Percentiles rank a stretch among this genome's conserved stretches.
Conservation (phyloP, 805 yeast genomes). For the Lipomyces anomalus region DNA sequence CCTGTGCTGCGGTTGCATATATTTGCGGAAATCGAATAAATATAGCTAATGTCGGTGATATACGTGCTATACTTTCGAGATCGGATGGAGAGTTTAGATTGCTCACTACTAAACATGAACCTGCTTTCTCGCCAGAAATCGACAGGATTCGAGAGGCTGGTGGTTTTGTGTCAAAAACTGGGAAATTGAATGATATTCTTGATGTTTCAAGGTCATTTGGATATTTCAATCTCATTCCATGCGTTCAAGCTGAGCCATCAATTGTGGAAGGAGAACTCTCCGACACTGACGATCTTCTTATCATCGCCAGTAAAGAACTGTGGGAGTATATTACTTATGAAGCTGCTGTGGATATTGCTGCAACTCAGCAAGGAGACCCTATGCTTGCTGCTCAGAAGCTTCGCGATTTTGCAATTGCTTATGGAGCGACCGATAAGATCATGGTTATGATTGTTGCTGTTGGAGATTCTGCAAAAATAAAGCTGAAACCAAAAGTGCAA, state of each 20-base stretch:
- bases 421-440: constrained; percentile 75
- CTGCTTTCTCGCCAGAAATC: constrained; percentile 71
- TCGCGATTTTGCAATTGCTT: constrained; percentile 89
- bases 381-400: constrained; percentile 87
- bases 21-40: constrained; percentile 64
- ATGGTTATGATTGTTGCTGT: constrained; percentile 73
- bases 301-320: constrained; percentile 73
- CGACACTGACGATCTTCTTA: constrained; percentile 73
- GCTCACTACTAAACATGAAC: constrained; percentile 75
- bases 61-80: constrained; percentile 71
- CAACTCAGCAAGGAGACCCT: constrained; percentile 76
- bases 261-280: constrained; percentile 56
- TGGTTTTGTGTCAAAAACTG: constrained; percentile 81
- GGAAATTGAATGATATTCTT: constrained; percentile 74
- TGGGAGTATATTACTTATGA: constrained; percentile 84
- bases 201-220: constrained; percentile 91
- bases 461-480: constrained; percentile 24
- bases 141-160: constrained; percentile 82
- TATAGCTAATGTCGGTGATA: constrained; percentile 88
- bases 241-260: constrained; percentile 82
- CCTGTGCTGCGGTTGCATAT: constrained; percentile 77
- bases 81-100: constrained; percentile 74
- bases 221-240: constrained; percentile 77
- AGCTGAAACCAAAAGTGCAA: constrained; percentile 10
- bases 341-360: constrained; percentile 82